Conservation (phyloP, 805 yeast species). For the Candida sakaeoensis region DNA sequence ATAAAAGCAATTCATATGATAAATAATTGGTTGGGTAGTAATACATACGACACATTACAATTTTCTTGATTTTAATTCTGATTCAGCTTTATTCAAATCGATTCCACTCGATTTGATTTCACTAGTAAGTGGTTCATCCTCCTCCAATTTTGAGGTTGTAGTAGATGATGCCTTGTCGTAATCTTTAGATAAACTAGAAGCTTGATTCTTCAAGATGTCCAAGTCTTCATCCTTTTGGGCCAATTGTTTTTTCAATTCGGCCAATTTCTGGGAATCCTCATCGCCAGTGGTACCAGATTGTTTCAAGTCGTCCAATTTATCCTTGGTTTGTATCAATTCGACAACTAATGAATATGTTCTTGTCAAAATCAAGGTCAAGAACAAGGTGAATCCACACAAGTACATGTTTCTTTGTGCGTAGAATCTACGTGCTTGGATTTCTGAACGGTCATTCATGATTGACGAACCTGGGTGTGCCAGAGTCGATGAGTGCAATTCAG, state of each 20-base stretch:
- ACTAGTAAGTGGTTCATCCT: not conserved
- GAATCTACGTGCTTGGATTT: slow-evolving; percentile 85
- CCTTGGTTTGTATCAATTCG: slow-evolving; percentile 66
- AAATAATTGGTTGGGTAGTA: slow-evolving; percentile 1
- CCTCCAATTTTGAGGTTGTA: slow-evolving; percentile 9
- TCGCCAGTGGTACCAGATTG: slow-evolving; percentile 16
- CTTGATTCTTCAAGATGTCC: slow-evolving; percentile 68
- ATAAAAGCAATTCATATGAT: slow-evolving; percentile 81
- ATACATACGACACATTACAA: not conserved
- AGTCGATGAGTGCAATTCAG: slow-evolving; percentile 48
- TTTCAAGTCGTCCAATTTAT: slow-evolving; percentile 43
- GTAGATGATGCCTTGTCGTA: slow-evolving; percentile 51
- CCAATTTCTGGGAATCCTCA: slow-evolving; percentile 38
- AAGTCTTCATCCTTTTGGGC: slow-evolving; percentile 62
- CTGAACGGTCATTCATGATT: slow-evolving; percentile 60
- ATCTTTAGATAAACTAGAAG: slow-evolving; percentile 59
- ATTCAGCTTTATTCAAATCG: slow-evolving; percentile 2
- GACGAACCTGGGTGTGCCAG: slow-evolving; percentile 18
- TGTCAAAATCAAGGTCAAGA: slow-evolving; percentile 77
- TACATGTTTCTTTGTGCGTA: slow-evolving; percentile 97
- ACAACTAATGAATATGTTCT: slow-evolving; percentile 80
- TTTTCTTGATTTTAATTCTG: slow-evolving; percentile 6
- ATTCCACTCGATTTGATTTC: slow-evolving; percentile 11
- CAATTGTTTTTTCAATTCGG: slow-evolving; percentile 42
- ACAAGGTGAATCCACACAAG: slow-evolving; percentile 90